Percentiles rank a stretch among this genome's conserved stretches.
These are phyloP conservation scores for Biscogniauxia sp. DNA, from an alignment of 2,329 filamentous ascomycete species.

Conservation along the genomic window DNA sequence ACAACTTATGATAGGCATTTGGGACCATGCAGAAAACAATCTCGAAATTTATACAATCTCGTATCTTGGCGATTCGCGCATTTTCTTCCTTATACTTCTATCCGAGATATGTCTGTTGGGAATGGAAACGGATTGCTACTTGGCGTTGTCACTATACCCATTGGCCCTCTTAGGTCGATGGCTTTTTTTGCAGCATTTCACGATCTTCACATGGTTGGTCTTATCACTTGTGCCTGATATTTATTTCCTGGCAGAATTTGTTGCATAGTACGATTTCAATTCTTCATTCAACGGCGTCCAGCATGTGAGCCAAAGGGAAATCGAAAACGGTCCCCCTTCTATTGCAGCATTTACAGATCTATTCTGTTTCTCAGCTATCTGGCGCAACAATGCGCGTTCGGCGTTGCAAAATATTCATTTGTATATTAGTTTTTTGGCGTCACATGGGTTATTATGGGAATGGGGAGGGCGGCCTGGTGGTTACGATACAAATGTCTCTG, in stretches of 20 bases:
- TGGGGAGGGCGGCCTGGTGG: slow-evolving; percentile 1
- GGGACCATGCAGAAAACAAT: slow-evolving; percentile 4
- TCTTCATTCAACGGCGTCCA: slow-evolving; percentile 19
- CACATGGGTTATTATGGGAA: slow-evolving; percentile 17
- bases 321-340: slow-evolving; percentile 10
- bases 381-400: slow-evolving; percentile 21
- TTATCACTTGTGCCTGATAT: slow-evolving; percentile 2
- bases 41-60: slow-evolving; percentile 6
- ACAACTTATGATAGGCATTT: slow-evolving; percentile 9
- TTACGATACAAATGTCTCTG: slow-evolving; percentile 20
- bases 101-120: slow-evolving; percentile 14
- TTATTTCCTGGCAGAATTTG: background rate
- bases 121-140: slow-evolving; percentile 11
- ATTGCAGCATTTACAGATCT: slow-evolving; percentile 23
- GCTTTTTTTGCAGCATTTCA: slow-evolving; percentile 2
- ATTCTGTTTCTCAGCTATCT: slow-evolving; percentile 16
- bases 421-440: slow-evolving; percentile 22
- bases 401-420: slow-evolving; percentile 19
- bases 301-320: slow-evolving; percentile 13
- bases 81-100: too few species aligned
- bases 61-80: too few species aligned
- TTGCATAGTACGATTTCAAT: background rate
- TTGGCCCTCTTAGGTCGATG: slow-evolving; percentile 9
- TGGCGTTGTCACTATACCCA: slow-evolving; percentile 21
- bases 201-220: slow-evolving; percentile 3